Evolutionary conservation across 1,284 basidiomycete genomes (phyloP), one percentile per base, ranked within the genome.

Genomic region (Trametes polyzona): DNA sequence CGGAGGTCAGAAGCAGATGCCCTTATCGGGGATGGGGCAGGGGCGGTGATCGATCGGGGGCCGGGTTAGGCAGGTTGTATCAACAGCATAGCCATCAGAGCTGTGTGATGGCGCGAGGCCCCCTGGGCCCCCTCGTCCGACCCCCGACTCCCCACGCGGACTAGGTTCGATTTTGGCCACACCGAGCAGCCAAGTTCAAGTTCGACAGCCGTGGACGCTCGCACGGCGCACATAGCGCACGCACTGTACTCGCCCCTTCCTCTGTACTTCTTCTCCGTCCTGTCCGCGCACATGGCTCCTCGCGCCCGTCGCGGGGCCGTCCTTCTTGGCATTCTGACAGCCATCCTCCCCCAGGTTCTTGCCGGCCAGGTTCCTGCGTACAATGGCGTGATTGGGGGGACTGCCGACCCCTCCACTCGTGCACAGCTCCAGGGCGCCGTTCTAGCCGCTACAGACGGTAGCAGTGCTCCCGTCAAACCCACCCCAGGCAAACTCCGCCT

Each of bases 401-500:
- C 78, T 1, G 61, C 64, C 4, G 41, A 54, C 23, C 12, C 51
- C n/a, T 29, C 43, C 8, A 54, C 56, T 3, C 62, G 58, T 16
- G 33, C 47, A n/a, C 41, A 35, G 24, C 33, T 52, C 43, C 54
- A 46, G 5, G 29, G 39, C 21, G 40, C 44, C 30, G 43, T 61
- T 33, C 43, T 60, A 32, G 55, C 61, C 55, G 52, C 56, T 56
- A 60, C 47, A 7, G 33, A 42, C 30, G 52, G 48, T 11, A 40
- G 46, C 32, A 29, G 41, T 27, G 44, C 56, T 2, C 21, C 43
- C 27, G 37, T 47, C n/a, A 36, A 40, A 12, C 57, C 58, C 7
- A 79, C 77, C 1, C 78, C 82, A 2, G 82, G 81, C 17, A 73
- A 74, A 58, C 73, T 84, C 29, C 78, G 83, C 9, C 71, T 82